Evolutionary conservation across 2,329 filamentous ascomycete genomes (phyloP), one percentile per base, ranked within the genome.

Genomic region (Passalora sequoiae): DNA sequence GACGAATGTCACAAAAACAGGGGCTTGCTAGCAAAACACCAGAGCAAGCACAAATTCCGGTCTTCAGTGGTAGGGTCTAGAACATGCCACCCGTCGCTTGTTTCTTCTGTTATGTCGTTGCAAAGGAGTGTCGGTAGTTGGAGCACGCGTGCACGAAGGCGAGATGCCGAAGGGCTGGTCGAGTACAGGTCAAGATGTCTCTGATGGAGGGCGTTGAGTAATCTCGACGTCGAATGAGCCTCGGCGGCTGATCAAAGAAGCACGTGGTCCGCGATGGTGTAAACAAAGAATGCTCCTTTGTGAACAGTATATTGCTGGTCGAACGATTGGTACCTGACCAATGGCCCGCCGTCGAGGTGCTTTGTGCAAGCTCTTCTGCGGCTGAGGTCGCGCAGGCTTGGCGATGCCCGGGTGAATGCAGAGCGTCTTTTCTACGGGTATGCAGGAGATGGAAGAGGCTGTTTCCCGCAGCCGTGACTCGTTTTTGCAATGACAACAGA

Each of bases 1-100:
- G 70, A 72, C 69, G 59, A 66, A 51, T 55, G 57, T 55, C 59
- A 59, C 59, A 55, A 55, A 43, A 47, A 51, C 43, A 48, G 53
- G 54, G 20, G 50, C 53, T 49, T 54, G 51, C 49, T 54, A 29
- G 45, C 38, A 30, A 21, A 51, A 17, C 49, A 54, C 33, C 33
- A 36, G 33, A 16, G 24, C 33, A 24, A 20, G 19, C 12, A 24
- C 20, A 8, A 20, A 21, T n/a, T 36, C n/a, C 33, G 21, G 33
- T 36, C 12, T 36, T 36, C 33, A 21, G 31, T 28, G 38, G 47
- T 31, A 33, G 41, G 44, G 38, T 32, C 52, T 54, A 62, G 40
- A 43, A 50, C 58, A 61, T 61, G 38, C 49, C 58, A 52, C 35
- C 43, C 49, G 46, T 42, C 19, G 30, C 20, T n/a, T n/a, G 16